Percentiles rank a stretch among this genome's conserved stretches.
These are phyloP conservation scores for Diaporthe nobilis DNA, from an alignment of 2,329 filamentous ascomycete genomes.

Conservation along the genomic window DNA sequence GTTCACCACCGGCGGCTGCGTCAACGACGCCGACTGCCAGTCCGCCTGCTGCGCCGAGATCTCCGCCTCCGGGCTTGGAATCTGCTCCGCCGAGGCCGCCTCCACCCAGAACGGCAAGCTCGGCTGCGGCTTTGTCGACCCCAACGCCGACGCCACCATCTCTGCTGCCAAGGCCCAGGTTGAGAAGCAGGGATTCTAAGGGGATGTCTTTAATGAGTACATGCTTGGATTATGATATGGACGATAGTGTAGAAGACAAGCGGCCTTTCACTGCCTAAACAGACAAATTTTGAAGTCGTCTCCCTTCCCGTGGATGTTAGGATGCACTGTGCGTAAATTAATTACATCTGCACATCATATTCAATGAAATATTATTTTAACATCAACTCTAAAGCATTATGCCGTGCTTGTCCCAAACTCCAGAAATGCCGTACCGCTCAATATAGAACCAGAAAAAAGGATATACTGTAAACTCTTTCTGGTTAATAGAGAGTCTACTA, in stretches of 20 bases:
- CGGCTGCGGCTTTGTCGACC: constrained; percentile 52
- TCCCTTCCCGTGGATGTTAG: neutral
- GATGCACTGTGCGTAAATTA: too few species aligned
- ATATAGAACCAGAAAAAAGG: too few species aligned
- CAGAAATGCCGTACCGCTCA: too few species aligned
- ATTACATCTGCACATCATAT: too few species aligned
- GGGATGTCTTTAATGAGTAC: neutral
- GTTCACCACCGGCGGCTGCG: constrained; percentile 53
- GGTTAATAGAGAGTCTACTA: too few species aligned
- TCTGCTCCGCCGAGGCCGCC: constrained; percentile 51
- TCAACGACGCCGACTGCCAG: constrained; percentile 50
- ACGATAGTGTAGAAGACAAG: neutral
- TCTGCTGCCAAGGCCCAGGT: constrained; percentile 51
- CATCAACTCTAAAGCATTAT: too few species aligned
- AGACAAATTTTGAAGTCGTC: neutral
- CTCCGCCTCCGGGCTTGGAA: constrained; percentile 46
- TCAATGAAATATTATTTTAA: too few species aligned
- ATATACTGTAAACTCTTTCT: too few species aligned
- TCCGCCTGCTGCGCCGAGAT: constrained; percentile 49
- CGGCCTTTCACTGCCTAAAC: neutral
- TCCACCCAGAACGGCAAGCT: constrained; percentile 51
- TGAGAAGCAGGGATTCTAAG: constrained; percentile 50
- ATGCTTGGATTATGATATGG: neutral
- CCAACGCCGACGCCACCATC: constrained; percentile 49
- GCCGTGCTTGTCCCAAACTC: too few species aligned